A percentile compares a stretch with the other conserved stretches of the same genome.
These are phyloP conservation scores for Backusella sp. DNA, from an alignment of 192 early-diverging fungal genomes.

Conservation along the genomic window DNA sequence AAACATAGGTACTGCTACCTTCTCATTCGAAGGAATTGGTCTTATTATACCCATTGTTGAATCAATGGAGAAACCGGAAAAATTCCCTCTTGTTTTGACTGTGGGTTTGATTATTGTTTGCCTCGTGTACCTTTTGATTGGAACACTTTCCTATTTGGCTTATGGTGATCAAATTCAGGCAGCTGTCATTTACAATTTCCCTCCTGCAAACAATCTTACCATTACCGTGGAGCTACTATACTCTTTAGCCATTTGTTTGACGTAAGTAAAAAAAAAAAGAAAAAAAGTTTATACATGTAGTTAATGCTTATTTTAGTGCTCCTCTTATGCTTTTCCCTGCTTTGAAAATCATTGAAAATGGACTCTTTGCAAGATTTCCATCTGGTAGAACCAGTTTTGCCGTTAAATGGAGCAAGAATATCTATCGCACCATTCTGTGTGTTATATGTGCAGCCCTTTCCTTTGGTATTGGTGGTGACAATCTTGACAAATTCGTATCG, in stretches of 20 bases:
- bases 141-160: conserved; percentile 72
- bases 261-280: conserved; percentile 33
- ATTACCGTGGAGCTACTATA: conserved; percentile 75
- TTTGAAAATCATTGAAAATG: conserved; percentile 79
- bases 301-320: conserved; percentile 34
- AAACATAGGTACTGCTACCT: conserved; percentile 60
- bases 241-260: conserved; percentile 83
- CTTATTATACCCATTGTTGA: conserved; percentile 65
- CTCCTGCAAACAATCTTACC: conserved; percentile 55
- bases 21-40: conserved; percentile 49
- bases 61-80: conserved; percentile 79
- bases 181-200: conserved; percentile 80
- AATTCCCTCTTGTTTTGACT: conserved; percentile 69
- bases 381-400: conserved; percentile 42
- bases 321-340: conserved; percentile 86
- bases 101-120: conserved; percentile 64
- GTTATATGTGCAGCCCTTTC: conserved; percentile 63
- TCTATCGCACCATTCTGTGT: conserved; percentile 60
- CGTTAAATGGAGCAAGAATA: conserved; percentile 74
- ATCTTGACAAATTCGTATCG: conserved; percentile 85
- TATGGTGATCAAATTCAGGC: conserved; percentile 78
- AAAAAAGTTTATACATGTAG: background rate
- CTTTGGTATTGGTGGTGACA: conserved; percentile 61
- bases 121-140: conserved; percentile 66
- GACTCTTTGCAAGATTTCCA: conserved; percentile 58